Conservation (phyloP, 1,284 basidiomycete species). For the Microbotryomycetes sp. region DNA sequence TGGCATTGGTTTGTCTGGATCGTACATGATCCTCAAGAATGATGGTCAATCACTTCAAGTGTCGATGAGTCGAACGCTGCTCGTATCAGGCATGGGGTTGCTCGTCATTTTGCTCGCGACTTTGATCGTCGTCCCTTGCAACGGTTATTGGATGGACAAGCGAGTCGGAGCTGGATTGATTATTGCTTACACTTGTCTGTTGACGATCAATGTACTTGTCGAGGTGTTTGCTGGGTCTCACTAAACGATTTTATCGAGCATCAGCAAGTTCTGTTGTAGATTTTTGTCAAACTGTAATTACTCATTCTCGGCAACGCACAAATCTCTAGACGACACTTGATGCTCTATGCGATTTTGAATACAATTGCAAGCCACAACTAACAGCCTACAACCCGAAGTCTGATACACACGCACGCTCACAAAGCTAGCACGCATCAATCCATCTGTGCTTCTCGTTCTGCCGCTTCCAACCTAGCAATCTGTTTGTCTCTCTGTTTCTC, state of each 20-base stretch:
- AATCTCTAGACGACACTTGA: too few relatives aligned
- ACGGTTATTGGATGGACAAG: slow-evolving; percentile 70
- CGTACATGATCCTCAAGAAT: slow-evolving; percentile 59
- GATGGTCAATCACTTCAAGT: slow-evolving; percentile 56
- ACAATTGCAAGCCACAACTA: neutral
- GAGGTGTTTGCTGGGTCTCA: slow-evolving; percentile 13
- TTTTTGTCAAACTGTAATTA: too few relatives aligned
- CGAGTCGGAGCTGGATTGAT: slow-evolving; percentile 76
- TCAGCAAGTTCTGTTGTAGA: too few relatives aligned
- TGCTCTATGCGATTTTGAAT: neutral
- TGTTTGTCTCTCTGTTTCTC: slow-evolving; percentile 77
- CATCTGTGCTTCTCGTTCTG: neutral
- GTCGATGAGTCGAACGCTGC: slow-evolving; percentile 71
- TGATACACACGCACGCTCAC: too few relatives aligned
- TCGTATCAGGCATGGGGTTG: slow-evolving; percentile 74
- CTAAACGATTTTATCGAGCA: too few relatives aligned
- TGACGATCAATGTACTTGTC: slow-evolving; percentile 18
- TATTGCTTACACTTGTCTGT: slow-evolving; percentile 53
- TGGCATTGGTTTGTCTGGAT: slow-evolving; percentile 63
- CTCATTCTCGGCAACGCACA: too few relatives aligned
- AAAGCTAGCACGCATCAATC: neutral
- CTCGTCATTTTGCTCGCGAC: slow-evolving; percentile 66
- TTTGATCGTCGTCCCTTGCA: slow-evolving; percentile 75
- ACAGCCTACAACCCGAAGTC: too few relatives aligned
- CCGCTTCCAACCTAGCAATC: slow-evolving; percentile 1